Base-by-base conservation (phyloP, 148 eudicot species). In the Fagopyrum tataricum region DNA sequence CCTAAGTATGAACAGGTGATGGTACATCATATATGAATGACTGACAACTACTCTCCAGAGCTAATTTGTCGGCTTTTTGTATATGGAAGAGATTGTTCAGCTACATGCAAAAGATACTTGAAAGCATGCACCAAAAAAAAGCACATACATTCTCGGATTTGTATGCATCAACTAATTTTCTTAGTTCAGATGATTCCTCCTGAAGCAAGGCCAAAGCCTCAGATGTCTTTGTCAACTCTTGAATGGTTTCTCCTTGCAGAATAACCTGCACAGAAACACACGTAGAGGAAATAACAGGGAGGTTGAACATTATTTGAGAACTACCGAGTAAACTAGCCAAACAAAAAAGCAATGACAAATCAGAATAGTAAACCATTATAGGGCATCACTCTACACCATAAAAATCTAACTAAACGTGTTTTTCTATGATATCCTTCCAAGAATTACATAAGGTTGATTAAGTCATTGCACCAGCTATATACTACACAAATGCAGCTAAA, bases 231-330 rank as follows among this genome's bases (percentile, higher is more conserved):
- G 92, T 95, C 82, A 95, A 74, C 79, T 95, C 99, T 80, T 92
- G 93, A 76, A 95, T 95, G 41, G 99, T 92, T 76, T 90, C 99
- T 17, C 97, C 86, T 84, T 91, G 99, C 75, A 88, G 80, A 51
- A 95, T 84, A 78, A 95, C 97, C 91, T 88, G 80, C 37, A 42
- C 23, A 77, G 56, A 75, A 37, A 15, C 37, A 51, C 20, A 37
- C 67, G 13, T 31, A 13, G 20, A 64, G 44, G 37, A 7, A 15
- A 64, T 15, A 64, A 43, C 43, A 64, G 15, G 18, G 43, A 64
- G 69, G 20, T 12, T 39, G 18, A 64, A 64, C 9, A 61, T 24
- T 61, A 31, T 8, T 37, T 7, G 31, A 7, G n/a, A 31, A 62
- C 11, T 37, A 26, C 18, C 42, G 5, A 37, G 69, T 18, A 37